Evolutionary conservation across 2,329 filamentous ascomycete species (phyloP).

Genomic region (Arthrobotrys pseudoclavata): DNA sequence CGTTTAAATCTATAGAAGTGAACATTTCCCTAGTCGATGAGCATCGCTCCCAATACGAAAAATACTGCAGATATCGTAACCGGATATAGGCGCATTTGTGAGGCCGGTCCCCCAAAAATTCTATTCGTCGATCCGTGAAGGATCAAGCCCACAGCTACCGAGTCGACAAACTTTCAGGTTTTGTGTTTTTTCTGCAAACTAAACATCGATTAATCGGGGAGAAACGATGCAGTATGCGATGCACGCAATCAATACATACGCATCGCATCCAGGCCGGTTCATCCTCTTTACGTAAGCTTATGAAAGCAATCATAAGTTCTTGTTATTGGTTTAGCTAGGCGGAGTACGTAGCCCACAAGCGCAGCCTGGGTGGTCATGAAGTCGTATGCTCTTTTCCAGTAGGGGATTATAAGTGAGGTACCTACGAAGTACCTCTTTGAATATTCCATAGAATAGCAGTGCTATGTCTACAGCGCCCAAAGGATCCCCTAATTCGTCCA

Average conservation of each 20-base stretch:
- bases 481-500: conserved; percentile 26
- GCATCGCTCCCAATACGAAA: neutral
- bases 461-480: conserved; percentile 1
- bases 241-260: conserved; percentile 19
- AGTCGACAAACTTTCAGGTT: neutral
- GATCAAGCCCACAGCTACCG: conserved; percentile 17
- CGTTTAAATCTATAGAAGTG: neutral
- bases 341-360: conserved; percentile 6
- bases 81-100: neutral
- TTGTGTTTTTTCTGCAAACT: neutral
- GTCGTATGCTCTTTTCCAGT: neutral
- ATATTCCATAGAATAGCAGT: neutral
- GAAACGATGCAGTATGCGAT: conserved; percentile 13
- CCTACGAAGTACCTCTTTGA: conserved; percentile 28
- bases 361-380: neutral
- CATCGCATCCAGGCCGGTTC: conserved; percentile 9
- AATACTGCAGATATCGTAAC: neutral
- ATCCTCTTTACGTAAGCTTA: conserved; percentile 16
- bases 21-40: neutral
- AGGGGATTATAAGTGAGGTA: neutral
- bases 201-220: neutral
- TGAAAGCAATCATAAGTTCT: neutral
- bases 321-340: conserved; percentile 7
- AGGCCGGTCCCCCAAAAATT: neutral
- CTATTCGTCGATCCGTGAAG: conserved; percentile 6